Conservation (phyloP, 345 rosid genomes). For the Aquilaria sinensis region DNA sequence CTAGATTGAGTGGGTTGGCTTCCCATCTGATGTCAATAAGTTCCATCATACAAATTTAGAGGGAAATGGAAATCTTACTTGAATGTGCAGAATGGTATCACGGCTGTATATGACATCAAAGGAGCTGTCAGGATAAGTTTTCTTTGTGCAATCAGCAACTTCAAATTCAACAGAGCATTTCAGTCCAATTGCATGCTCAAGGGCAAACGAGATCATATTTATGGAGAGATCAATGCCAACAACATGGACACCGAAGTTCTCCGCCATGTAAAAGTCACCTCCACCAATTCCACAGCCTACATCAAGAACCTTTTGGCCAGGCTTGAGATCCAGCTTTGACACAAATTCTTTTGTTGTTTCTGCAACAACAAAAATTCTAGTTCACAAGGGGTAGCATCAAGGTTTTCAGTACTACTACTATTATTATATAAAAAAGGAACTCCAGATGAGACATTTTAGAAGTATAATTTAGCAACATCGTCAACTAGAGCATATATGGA, state of each 20-base stretch:
- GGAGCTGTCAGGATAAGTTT: conserved; percentile 61
- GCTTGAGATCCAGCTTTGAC: conserved; percentile 71
- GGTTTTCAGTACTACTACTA: too few species aligned
- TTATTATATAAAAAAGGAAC: too few species aligned
- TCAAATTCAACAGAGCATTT: conserved; percentile 87
- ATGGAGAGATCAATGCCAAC: conserved; percentile 91
- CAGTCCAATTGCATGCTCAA: conserved; percentile 90
- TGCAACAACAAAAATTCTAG: conserved; percentile 24
- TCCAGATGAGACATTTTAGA: too few species aligned
- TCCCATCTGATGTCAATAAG: too few species aligned
- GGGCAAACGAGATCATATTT: conserved; percentile 92
- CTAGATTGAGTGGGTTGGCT: too few species aligned
- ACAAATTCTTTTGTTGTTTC: conserved; percentile 98
- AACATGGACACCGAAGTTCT: conserved; percentile 78
- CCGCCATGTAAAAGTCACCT: conserved; percentile 99
- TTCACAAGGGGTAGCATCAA: too few species aligned
- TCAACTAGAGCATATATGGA: too few species aligned
- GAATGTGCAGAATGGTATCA: conserved; percentile 94
- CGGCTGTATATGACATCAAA: conserved; percentile 98
- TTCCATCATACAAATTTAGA: too few species aligned
- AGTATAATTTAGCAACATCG: too few species aligned
- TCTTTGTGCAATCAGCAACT: conserved; percentile 95
- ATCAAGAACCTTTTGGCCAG: conserved; percentile 93
- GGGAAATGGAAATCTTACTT: conserved; percentile 29
- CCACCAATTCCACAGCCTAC: conserved; percentile 99